Evolutionary conservation across 768 basidiomycete genomes (phyloP), one percentile per base, ranked within the genome.

Genomic region (Termitomyces bulborhizus): DNA sequence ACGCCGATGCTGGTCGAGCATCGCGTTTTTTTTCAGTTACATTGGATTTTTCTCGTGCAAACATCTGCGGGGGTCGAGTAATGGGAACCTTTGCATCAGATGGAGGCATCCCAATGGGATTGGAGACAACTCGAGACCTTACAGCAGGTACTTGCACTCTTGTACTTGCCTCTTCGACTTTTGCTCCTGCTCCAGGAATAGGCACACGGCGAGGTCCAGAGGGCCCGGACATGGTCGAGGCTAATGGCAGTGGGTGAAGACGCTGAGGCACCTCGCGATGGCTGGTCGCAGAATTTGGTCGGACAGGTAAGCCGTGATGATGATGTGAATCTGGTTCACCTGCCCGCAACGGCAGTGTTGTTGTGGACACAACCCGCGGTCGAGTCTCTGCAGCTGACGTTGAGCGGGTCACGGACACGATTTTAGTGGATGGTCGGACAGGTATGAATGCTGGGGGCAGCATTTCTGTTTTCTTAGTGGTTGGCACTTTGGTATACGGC

Each of bases 371-470:
- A 11, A 60, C 51, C 26, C 53, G 61, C 31, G 51, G 49, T 41
- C 61, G 56, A 36, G 36, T 32, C 36, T 58, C 59, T 18, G 51
- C 32, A 29, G 53, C 36, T 46, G 65, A 56, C 15, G 60, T 60
- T 39, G 64, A 58, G 27, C 57, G 61, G 40, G 55, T 52, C 11
- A 53, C 51, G 7, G 56, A 46, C 24, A 53, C 18, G 2, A 51
- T 41, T 24, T 60, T 53, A 3, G 60, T 43, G n/a, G 65, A 59
- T 8, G 65, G 64, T 36, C 69, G 62, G 9, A 68, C 56, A 21
- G 70, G 71, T 32, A 68, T 56, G 54, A 63, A 66, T 1, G 65
- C 66, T 1, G 68, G 65, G 3, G 68, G 63, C 5, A 64, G 59
- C 63, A 68, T 68, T 15, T 58, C 56, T 42, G 49, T 56, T 50